Evolutionary conservation across 305 asterid genomes (phyloP).

Genomic region (Solanum chacoense): DNA sequence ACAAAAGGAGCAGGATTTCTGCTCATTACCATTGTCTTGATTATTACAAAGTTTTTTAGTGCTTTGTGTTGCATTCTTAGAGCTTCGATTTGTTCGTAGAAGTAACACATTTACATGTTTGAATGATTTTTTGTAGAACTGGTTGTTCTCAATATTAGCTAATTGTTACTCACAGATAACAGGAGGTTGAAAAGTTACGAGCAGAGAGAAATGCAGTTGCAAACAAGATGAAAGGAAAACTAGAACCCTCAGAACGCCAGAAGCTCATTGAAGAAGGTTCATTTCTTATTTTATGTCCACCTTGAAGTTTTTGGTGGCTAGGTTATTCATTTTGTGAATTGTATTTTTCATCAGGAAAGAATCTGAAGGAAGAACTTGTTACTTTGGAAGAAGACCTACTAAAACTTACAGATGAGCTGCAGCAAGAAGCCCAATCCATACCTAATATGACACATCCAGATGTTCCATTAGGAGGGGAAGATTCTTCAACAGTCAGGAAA

Average conservation of each 20-base stretch:
- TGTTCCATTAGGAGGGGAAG: constrained; percentile 86
- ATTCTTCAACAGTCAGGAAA: constrained; percentile 57
- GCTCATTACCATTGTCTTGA: neutral
- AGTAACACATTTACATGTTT: neutral
- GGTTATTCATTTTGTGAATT: neutral
- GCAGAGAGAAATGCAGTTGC: constrained; percentile 90
- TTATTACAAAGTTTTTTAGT: neutral
- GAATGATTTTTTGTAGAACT: neutral
- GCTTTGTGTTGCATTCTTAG: neutral
- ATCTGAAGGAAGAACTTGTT: constrained; percentile 60
- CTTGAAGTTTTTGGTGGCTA: constrained; percentile 1
- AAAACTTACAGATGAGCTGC: constrained; percentile 68
- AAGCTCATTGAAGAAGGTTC: constrained; percentile 90
- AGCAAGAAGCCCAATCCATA: constrained; percentile 82
- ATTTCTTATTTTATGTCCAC: neutral
- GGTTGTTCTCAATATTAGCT: constrained; percentile 37
- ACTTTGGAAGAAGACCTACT: constrained; percentile 72
- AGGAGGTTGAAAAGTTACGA: constrained; percentile 93
- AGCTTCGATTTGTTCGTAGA: neutral
- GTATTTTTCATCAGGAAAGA: constrained; percentile 49
- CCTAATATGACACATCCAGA: constrained; percentile 96
- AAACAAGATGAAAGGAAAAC: constrained; percentile 84
- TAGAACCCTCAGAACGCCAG: constrained; percentile 73
- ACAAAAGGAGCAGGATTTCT: neutral
- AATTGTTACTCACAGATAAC: constrained; percentile 75